Base-by-base conservation (phyloP, 306 rosid genomes). In the Quercus berberidifolia region DNA sequence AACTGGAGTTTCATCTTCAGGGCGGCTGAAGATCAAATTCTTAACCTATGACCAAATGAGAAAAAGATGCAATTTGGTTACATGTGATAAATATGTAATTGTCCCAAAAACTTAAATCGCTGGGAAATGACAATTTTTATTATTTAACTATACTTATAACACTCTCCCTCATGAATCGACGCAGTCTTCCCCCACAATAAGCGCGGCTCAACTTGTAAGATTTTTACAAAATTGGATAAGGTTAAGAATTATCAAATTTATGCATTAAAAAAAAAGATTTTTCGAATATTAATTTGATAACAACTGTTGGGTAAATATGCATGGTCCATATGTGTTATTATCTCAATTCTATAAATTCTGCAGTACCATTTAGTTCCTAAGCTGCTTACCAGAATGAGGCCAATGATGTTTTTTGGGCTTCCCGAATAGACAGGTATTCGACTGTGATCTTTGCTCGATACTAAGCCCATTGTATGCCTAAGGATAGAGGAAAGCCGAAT, bases 1-100 rank as follows among this genome's bases (percentile, higher is more conserved):
- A 38, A 94, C 83, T 64, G 96, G 89, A 41, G 86, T 92, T 79
- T 88, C 96, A 74, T 94, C 96, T 73, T 92, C 94, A 5, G 96
- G 93, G 28, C 88, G 86, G 84, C 83, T 86, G 69, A 88, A 84
- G 26, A 92, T 79, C 83, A 94, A 81, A 82, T 87, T 87, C 78
- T 92, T 92, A 33, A 84, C 93, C 98, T 89, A 65, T 35, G 73
- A 23, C 82, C 28, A 84, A 75, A 38, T 38, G 55, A 56, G 25
- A 23, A 17, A 30, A 2, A 5, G 11, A 11, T 6, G 62, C 51
- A 67, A 74, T 55, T 6, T n/a, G 58, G 43, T 30, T 52, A 26
- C 2, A 21, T 46, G 31, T 38, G 11, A 7, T 38, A 7, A 38
- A 38, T 38, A 1, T 2, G 2, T 38, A 38, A 38, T 38, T 38